Conservation (phyloP, 495 filamentous ascomycete genomes). For the Talaromyces wortmannii region DNA sequence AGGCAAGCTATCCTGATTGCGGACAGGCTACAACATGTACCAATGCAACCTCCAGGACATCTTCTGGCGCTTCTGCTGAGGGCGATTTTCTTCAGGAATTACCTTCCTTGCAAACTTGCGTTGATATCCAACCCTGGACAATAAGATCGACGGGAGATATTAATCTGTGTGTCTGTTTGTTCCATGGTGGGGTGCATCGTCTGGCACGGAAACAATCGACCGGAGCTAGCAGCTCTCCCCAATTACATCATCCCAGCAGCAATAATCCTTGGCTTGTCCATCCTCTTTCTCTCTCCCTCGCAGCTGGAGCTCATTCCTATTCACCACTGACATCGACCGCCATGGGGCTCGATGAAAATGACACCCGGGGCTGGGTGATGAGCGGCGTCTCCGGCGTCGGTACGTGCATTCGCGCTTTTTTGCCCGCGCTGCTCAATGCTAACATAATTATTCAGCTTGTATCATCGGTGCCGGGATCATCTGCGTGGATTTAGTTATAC, state of each 20-base stretch:
- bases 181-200: too few species aligned
- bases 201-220: neutral
- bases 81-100: too few species aligned
- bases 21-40: neutral
- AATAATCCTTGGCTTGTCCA: neutral
- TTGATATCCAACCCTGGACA: neutral
- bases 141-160: neutral
- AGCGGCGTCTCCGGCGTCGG: constrained; percentile 75
- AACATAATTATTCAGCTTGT: constrained; percentile 50
- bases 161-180: neutral
- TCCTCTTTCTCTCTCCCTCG: constrained; percentile 1
- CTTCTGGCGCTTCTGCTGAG: too few species aligned
- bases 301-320: neutral
- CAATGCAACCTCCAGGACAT: too few species aligned
- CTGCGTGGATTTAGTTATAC: constrained; percentile 74
- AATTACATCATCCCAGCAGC: constrained; percentile 5
- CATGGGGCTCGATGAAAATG: constrained; percentile 57
- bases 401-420: constrained; percentile 22
- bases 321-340: constrained; percentile 17
- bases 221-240: neutral
- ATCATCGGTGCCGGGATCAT: constrained; percentile 77
- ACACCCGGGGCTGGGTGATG: constrained; percentile 92
- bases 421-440: neutral
- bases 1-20: neutral
- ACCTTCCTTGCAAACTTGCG: too few species aligned